Percentiles rank a stretch among this genome's conserved stretches.
phyloP scores from a whole-genome alignment of 164 flowering plant species.

The Malania oleifera region DNA sequence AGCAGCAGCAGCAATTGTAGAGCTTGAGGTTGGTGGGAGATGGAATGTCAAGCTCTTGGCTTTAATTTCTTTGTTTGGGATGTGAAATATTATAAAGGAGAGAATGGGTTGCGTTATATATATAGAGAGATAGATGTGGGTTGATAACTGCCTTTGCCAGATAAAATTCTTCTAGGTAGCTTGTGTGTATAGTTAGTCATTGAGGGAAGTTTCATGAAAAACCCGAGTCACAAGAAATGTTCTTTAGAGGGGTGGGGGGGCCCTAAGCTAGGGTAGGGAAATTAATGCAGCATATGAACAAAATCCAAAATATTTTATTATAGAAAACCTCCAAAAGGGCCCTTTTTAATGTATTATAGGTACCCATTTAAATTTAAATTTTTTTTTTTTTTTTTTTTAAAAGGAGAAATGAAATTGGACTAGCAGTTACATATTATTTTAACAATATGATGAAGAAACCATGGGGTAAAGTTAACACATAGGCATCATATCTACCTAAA shows the following conservation, averaged over 20 bases:
- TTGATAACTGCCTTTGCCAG: slow-evolving; percentile 8
- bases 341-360: slow-evolving; percentile 15
- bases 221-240: slow-evolving; percentile 42
- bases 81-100: slow-evolving; percentile 1
- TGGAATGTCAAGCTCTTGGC: neutral
- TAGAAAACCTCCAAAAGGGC: slow-evolving; percentile 21
- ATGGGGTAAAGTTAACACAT: neutral
- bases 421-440: neutral
- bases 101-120: slow-evolving; percentile 8
- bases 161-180: slow-evolving; percentile 16
- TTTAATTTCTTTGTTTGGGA: neutral
- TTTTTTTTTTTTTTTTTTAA: neutral
- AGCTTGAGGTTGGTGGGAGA: neutral
- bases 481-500: too few species aligned
- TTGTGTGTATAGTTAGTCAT: slow-evolving; percentile 32
- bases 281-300: slow-evolving; percentile 20
- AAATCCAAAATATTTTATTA: slow-evolving; percentile 20
- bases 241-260: neutral
- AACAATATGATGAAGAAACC: neutral
- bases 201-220: slow-evolving; percentile 31
- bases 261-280: neutral
- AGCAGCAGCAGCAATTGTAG: neutral
- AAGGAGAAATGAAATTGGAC: neutral
- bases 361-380: neutral
- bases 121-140: slow-evolving; percentile 3